A percentile compares a stretch with the other conserved stretches of the same genome.
These are phyloP conservation scores for Leccinum broughii DNA, from an alignment of 768 basidiomycete species.

Conservation along the genomic window DNA sequence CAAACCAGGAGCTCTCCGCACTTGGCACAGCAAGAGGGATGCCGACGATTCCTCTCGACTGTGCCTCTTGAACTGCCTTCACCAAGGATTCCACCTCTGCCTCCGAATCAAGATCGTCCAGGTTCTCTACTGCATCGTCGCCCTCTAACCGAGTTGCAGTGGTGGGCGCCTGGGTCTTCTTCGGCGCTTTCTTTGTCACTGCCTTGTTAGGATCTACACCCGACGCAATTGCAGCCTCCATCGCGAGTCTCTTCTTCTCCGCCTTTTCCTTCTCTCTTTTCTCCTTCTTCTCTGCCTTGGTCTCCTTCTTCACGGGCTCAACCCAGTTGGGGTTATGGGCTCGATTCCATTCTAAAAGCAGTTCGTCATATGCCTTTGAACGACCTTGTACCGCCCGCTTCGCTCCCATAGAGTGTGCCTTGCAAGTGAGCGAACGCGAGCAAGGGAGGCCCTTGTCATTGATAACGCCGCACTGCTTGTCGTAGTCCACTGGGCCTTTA, in stretches of 20 bases:
- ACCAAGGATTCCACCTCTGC: constrained; percentile 79
- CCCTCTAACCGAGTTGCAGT: constrained; percentile 53
- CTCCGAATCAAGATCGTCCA: constrained; percentile 82
- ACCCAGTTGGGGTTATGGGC: constrained; percentile 86
- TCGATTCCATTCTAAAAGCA: constrained; percentile 90
- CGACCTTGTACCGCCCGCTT: constrained; percentile 92
- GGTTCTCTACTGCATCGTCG: constrained; percentile 66
- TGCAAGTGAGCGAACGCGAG: constrained; percentile 94
- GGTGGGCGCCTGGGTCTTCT: constrained; percentile 59
- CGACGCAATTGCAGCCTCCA: constrained; percentile 65
- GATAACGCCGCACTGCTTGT: constrained; percentile 95
- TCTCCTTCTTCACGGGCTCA: constrained; percentile 83
- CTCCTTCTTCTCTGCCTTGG: constrained; percentile 86
- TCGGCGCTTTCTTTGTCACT: constrained; percentile 58
- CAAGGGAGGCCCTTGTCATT: constrained; percentile 94
- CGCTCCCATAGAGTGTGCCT: constrained; percentile 96
- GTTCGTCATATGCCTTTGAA: constrained; percentile 78
- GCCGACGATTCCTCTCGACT: constrained; percentile 57
- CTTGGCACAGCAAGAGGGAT: constrained; percentile 70
- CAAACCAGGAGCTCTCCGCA: constrained; percentile 81
- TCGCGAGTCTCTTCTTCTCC: constrained; percentile 75
- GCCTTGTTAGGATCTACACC: constrained; percentile 51
- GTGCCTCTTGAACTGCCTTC: constrained; percentile 56
- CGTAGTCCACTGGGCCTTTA: constrained; percentile 87
- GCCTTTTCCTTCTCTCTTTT: constrained; percentile 78